Evolutionary conservation across 805 yeast species (phyloP), one percentile per base, ranked within the genome.

Genomic region (Candida suzukii): DNA sequence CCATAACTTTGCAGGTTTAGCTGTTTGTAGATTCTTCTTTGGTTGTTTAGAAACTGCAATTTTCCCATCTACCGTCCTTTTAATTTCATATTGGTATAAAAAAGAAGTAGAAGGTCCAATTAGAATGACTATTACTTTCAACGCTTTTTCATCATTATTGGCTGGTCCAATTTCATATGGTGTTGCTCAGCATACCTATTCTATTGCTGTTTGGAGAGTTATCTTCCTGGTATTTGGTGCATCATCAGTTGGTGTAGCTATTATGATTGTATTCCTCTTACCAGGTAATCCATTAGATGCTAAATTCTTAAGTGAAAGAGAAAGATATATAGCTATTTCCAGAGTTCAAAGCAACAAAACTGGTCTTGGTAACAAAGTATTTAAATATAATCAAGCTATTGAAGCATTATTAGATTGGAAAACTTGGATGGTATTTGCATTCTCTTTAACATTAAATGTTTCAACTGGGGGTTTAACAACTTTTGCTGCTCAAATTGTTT

Each of bases 391-490:
- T 35, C 78, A 73, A 53, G 64, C 65, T 29, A 54, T 46, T 12
- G 78, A 73, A 48, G 68, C 73, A 3, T 45, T 70, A 32, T 20
- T 49, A 22, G 78, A 73, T 49, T 60, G 64, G 29, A 64, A 67
- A 37, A 48, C 47, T 40, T 48, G 54, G 52, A 37, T 46, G 10
- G 41, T 51, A 52, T 70, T 38, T 57, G 60, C 57, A 33, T 62
- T 57, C 49, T 59, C 41, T 48, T 57, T 56, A 42, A 62, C 69
- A 18, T 54, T 72, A 28, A 58, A 70, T 46, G 66, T 80, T 43
- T 80, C 81, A 39, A 74, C 76, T 48, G 83, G 83, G 46, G 84
- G 80, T 38, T 55, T 72, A 35, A 66, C 78, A 17, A 73, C 68
- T 51, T 74, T 75, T 48, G 63, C 65, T 40, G 63, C 73, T 35